A percentile compares a stretch with the other conserved stretches of the same genome.
Conservation (phyloP, 2,329 filamentous ascomycete species). For the Sporothrix luriei region DNA sequence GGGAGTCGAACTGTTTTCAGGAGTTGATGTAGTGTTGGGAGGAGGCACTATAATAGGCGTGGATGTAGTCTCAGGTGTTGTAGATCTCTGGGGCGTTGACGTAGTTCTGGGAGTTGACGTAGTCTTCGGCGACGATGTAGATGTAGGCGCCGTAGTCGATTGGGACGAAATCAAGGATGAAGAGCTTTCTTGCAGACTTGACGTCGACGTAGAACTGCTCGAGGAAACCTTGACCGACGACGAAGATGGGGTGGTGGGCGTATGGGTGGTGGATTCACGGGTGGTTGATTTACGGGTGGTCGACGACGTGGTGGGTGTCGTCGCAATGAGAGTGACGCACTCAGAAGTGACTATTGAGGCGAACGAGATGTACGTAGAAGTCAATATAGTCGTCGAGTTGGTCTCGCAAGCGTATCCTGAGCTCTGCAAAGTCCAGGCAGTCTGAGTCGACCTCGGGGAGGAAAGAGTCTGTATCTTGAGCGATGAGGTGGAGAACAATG, state of each 20-base stretch:
- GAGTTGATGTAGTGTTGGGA: background rate
- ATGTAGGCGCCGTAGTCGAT: background rate
- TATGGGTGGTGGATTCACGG: background rate
- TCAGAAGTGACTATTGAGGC: background rate
- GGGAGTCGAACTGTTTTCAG: background rate
- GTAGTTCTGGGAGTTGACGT: background rate
- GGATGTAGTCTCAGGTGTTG: background rate
- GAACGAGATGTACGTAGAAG: conserved; percentile 6
- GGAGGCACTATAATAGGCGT: background rate
- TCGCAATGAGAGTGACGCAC: background rate
- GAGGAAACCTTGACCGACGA: background rate
- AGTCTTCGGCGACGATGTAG: background rate
- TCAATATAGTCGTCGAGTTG: conserved; percentile 3
- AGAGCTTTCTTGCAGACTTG: background rate
- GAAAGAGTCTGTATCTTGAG: background rate
- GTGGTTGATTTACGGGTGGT: too few relatives aligned
- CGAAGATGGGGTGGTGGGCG: background rate
- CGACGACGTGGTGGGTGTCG: conserved; percentile 2
- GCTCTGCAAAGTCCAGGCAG: background rate
- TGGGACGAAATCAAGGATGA: background rate
- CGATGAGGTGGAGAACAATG: background rate
- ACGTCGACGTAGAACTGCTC: background rate
- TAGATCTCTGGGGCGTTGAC: background rate
- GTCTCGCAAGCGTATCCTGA: conserved; percentile 11
- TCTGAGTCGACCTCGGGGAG: background rate